A percentile compares a stretch with the other conserved stretches of the same genome.
Evolutionary conservation across 1,284 basidiomycete genomes (phyloP).

Genomic region (Hymenochaete sp.): DNA sequence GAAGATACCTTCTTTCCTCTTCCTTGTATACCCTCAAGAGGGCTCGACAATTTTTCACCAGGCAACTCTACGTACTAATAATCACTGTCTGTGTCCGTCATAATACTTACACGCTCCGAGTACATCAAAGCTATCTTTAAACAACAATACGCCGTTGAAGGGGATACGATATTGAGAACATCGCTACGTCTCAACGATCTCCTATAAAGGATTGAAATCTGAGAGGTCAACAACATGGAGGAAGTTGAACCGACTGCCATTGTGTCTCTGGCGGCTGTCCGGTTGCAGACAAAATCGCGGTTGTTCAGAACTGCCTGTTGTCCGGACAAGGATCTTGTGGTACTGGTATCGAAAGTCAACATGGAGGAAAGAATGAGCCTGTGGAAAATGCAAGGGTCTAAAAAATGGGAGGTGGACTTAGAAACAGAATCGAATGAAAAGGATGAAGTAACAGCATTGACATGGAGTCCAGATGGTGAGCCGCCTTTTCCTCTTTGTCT

Average conservation of each 20-base stretch:
- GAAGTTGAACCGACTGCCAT: conserved; percentile 29
- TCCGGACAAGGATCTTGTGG: conserved; percentile 74
- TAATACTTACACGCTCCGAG: too few species aligned
- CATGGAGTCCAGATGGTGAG: conserved; percentile 76
- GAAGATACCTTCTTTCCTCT: background rate
- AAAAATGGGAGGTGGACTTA: conserved; percentile 71
- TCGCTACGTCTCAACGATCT: too few species aligned
- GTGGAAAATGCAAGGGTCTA: conserved; percentile 71
- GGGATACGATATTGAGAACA: too few species aligned
- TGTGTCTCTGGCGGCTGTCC: conserved; percentile 44
- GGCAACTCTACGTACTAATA: too few species aligned
- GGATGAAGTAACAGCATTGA: conserved; percentile 48
- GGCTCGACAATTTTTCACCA: too few species aligned
- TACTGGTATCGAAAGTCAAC: conserved; percentile 55
- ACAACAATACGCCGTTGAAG: too few species aligned
- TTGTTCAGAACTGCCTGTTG: conserved; percentile 62
- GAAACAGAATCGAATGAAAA: conserved; percentile 30
- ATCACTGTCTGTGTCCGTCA: too few species aligned
- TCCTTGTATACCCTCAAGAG: background rate
- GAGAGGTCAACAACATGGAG: too few species aligned
- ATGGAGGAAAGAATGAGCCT: conserved; percentile 61
- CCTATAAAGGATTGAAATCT: too few species aligned
- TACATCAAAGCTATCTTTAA: too few species aligned
- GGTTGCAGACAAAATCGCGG: conserved; percentile 46
- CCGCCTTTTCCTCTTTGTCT: conserved; percentile 1